Evolutionary conservation across 2,329 filamentous ascomycete genomes (phyloP), one percentile per base, ranked within the genome.

Genomic region (Blastomyces gilchristii): DNA sequence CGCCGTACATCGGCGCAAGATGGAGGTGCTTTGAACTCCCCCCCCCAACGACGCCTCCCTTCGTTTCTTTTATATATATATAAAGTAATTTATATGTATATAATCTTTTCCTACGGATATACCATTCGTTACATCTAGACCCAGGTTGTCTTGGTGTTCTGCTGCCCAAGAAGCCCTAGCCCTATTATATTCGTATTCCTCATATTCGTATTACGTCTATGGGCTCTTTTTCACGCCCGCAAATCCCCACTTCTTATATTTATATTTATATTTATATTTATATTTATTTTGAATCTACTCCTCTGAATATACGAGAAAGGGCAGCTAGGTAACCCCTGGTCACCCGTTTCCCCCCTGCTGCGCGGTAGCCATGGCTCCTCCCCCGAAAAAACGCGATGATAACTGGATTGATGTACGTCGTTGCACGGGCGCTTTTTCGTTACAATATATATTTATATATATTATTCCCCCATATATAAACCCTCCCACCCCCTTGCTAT

Each of bases 371-470:
- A 64, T 64, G 64, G 39, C 61, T 49, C 52, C 58, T 22, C n/a
- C n/a, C 52, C 53, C 59, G 1, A 64, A 61, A 53, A 62, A 60
- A 45, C 59, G 66, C 61, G 66, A 67, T 43, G 67, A 66, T 59
- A 68, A 68, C 64, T 68, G 67, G 67, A 64, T 68, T 25, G 67
- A 68, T 63, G 67, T 68, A 65, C 47, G 62, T 57, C 47, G 39
- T 41, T 0, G 31, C 22, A n/a, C 25, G 22, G 47, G 14, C 16
- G 8, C 25, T 25, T 50, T 14, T 9, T n/a, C 3, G 7, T 3
- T 22, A 22, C n/a, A 22, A 22, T 22, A 22, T 22, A 22, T 22
- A 22, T 22, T 22, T 22, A 22, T 22, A 22, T 22, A 22, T 22
- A 22, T 22, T 22, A 22, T 22, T 22, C n/a, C n/a, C n/a, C n/a